phyloP scores from a whole-genome alignment of 2,329 filamentous ascomycete species.

The Torrubiellomyces zombiae region DNA sequence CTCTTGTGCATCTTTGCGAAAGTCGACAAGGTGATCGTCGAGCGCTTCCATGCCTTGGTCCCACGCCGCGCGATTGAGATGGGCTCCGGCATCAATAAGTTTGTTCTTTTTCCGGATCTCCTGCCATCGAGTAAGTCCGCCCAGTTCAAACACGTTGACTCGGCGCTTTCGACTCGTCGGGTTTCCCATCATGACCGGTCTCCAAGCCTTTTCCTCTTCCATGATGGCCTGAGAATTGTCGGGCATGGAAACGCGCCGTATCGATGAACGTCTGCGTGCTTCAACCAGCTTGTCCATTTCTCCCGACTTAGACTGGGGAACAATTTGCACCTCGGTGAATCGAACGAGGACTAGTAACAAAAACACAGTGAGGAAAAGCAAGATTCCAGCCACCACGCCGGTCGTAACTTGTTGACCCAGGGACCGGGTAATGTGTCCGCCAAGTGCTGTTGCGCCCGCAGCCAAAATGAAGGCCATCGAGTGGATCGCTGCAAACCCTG shows the following conservation, averaged over 20 bases:
- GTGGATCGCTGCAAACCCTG: constrained; percentile 56
- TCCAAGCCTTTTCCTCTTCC: constrained; percentile 44
- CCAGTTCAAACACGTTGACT: constrained; percentile 57
- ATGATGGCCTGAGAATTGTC: constrained; percentile 21
- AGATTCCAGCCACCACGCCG: constrained; percentile 49
- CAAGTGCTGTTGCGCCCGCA: constrained; percentile 49
- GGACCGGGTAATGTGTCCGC: constrained; percentile 47
- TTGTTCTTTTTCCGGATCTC: constrained; percentile 50
- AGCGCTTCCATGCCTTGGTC: constrained; percentile 19
- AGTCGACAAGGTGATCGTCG: constrained; percentile 19
- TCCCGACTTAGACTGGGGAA: constrained; percentile 41
- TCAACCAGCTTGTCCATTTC: constrained; percentile 37
- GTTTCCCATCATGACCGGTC: constrained; percentile 54
- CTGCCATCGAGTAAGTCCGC: constrained; percentile 51
- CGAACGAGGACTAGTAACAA: constrained; percentile 46
- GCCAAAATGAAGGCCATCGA: constrained; percentile 52
- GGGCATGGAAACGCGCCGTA: constrained; percentile 25
- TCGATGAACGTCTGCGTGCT: constrained; percentile 30
- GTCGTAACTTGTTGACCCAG: constrained; percentile 53
- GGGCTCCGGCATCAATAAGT: constrained; percentile 29
- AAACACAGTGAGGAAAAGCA: constrained; percentile 47
- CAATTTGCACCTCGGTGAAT: constrained; percentile 50
- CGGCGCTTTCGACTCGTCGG: constrained; percentile 50
- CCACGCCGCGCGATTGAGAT: constrained; percentile 19
- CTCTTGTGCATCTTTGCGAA: constrained; percentile 16